Evolutionary conservation across 441 rosid species (phyloP).

Genomic region (Erysimum cheiri): DNA sequence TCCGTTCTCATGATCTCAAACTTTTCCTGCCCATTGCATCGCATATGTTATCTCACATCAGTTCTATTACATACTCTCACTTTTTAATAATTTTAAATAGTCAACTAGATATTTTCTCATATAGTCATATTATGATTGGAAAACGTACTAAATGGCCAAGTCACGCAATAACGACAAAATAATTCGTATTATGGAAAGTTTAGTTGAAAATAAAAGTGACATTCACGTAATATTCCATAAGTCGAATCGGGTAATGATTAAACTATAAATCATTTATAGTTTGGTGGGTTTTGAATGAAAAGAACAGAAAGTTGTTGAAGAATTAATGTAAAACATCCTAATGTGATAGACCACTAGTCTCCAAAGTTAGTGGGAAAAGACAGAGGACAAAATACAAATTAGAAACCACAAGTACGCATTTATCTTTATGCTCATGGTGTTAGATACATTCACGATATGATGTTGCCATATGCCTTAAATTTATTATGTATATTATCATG

Average conservation of each 20-base stretch:
- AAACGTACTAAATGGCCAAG: too few relatives aligned
- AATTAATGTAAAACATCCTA: background rate
- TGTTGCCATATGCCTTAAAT: background rate
- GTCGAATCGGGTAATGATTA: background rate
- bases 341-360: conserved; percentile 12
- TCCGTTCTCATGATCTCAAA: conserved; percentile 65
- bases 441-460: conserved; percentile 7
- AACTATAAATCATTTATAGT: background rate
- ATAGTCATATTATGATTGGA: too few relatives aligned
- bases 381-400: background rate
- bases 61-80: too few relatives aligned
- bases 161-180: background rate
- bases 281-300: background rate
- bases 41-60: conserved; percentile 49
- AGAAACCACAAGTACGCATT: background rate
- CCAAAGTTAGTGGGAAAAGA: conserved; percentile 19
- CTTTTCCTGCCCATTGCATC: conserved; percentile 66
- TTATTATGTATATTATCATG: background rate
- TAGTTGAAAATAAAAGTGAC: background rate
- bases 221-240: conserved; percentile 1
- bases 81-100: too few relatives aligned
- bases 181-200: background rate
- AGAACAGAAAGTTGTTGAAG: background rate
- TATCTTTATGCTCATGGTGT: background rate
- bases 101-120: too few relatives aligned